Percentiles rank a stretch among this genome's conserved stretches.
Evolutionary conservation across 768 basidiomycete genomes (phyloP).

Genomic region (Boletus bicolor): DNA sequence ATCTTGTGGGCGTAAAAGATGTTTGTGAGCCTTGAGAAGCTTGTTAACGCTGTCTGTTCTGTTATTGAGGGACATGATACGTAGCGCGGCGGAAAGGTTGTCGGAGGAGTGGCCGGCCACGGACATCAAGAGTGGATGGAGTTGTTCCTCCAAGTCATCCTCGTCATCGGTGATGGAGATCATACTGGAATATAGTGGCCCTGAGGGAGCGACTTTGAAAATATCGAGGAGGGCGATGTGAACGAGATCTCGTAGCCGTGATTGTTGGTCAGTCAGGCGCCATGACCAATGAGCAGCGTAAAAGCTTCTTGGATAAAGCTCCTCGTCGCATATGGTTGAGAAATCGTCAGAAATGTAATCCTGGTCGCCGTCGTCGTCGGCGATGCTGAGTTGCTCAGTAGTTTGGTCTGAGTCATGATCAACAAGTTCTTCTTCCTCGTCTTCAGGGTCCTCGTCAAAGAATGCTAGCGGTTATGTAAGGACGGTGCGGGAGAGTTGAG

Average conservation of each 20-base stretch:
- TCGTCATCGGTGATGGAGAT: conserved; percentile 36
- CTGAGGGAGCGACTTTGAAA: conserved; percentile 52
- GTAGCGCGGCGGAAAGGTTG: conserved; percentile 52
- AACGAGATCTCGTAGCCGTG: conserved; percentile 43
- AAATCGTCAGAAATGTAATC: conserved; percentile 22
- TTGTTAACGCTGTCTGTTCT: conserved; percentile 34
- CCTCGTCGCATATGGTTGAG: conserved; percentile 20
- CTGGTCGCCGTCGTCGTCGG: conserved; percentile 34
- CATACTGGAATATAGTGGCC: conserved; percentile 44
- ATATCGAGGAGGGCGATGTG: conserved; percentile 40
- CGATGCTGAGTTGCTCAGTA: conserved; percentile 3
- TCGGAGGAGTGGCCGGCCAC: conserved; percentile 50
- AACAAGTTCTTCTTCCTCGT: conserved; percentile 21
- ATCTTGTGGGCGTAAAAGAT: conserved; percentile 64
- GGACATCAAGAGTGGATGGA: conserved; percentile 34
- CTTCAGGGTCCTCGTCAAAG: conserved; percentile 20
- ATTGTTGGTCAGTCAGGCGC: conserved; percentile 38
- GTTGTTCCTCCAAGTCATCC: conserved; percentile 31
- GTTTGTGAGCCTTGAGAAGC: conserved; percentile 45
- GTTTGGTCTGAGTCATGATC: neutral
- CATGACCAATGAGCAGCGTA: conserved; percentile 54
- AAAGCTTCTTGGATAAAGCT: conserved; percentile 30
- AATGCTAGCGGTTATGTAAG: neutral
- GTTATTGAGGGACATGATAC: conserved; percentile 43
- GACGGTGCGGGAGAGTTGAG: neutral